A percentile compares a stretch with the other conserved stretches of the same genome.
phyloP scores from a whole-genome alignment of 2,329 filamentous ascomycete genomes.

The Trichoderma harzianum region DNA sequence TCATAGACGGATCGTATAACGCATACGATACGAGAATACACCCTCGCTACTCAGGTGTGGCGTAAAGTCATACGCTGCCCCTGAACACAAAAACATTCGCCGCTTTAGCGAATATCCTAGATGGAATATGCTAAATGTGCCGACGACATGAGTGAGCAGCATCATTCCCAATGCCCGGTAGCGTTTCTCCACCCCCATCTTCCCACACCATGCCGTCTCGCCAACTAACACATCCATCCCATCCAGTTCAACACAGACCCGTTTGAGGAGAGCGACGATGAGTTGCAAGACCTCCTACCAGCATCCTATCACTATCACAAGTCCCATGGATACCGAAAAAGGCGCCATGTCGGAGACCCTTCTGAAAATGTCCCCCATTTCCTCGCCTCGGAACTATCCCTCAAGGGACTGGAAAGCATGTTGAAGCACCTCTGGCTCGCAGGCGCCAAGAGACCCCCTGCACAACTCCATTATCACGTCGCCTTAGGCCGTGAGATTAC shows the following conservation, averaged over 20 bases:
- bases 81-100: background rate
- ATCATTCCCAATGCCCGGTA: background rate
- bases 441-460: conserved; percentile 28
- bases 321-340: background rate
- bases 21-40: background rate
- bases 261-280: background rate
- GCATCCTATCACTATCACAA: background rate
- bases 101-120: background rate
- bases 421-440: conserved; percentile 28
- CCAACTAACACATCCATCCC: background rate
- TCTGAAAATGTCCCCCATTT: background rate
- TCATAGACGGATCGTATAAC: background rate
- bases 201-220: background rate
- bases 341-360: background rate
- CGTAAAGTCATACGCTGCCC: background rate
- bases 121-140: background rate
- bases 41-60: background rate
- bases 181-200: background rate
- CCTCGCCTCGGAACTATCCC: background rate
- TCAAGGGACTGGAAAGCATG: background rate
- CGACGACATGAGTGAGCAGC: background rate
- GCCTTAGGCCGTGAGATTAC: background rate
- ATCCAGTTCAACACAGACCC: background rate
- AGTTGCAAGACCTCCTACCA: background rate
- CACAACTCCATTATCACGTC: background rate